Evolutionary conservation across 345 rosid species (phyloP).

Genomic region (Odontarrhena argentea): DNA sequence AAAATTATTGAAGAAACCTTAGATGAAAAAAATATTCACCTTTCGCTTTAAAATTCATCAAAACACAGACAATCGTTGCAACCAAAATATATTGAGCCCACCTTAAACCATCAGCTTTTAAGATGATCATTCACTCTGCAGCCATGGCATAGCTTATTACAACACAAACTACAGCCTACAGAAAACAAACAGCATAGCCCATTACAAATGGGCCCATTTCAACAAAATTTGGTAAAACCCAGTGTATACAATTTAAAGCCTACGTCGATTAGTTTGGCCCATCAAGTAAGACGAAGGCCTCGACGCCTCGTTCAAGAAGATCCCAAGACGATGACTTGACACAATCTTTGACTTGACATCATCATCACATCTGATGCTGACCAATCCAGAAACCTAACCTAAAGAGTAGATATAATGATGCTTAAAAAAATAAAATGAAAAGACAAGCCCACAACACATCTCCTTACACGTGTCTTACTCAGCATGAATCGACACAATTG

Average conservation of each 20-base stretch:
- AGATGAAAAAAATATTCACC: too few species aligned
- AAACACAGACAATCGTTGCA: too few species aligned
- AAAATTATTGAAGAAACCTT: too few species aligned
- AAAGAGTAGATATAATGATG: constrained; percentile 37
- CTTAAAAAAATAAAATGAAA: constrained; percentile 23
- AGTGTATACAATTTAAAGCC: background rate
- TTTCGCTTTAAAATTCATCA: too few species aligned
- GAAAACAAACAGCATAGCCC: background rate
- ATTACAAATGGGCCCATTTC: background rate
- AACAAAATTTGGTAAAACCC: background rate
- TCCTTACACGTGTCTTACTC: constrained; percentile 26
- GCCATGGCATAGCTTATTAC: too few species aligned
- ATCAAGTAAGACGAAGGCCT: background rate
- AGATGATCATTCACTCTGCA: too few species aligned
- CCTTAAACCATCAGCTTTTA: too few species aligned
- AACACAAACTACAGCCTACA: too few species aligned
- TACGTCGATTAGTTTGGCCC: background rate
- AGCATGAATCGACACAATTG: constrained; percentile 25
- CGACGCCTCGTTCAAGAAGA: constrained; percentile 13
- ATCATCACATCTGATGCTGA: constrained; percentile 26
- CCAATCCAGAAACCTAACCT: constrained; percentile 33
- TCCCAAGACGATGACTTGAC: constrained; percentile 37
- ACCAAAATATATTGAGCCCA: too few species aligned
- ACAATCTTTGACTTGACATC: constrained; percentile 41
- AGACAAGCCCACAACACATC: constrained; percentile 27